phyloP scores from a whole-genome alignment of 129 eudicot species.

The Escallonia herrerae region DNA sequence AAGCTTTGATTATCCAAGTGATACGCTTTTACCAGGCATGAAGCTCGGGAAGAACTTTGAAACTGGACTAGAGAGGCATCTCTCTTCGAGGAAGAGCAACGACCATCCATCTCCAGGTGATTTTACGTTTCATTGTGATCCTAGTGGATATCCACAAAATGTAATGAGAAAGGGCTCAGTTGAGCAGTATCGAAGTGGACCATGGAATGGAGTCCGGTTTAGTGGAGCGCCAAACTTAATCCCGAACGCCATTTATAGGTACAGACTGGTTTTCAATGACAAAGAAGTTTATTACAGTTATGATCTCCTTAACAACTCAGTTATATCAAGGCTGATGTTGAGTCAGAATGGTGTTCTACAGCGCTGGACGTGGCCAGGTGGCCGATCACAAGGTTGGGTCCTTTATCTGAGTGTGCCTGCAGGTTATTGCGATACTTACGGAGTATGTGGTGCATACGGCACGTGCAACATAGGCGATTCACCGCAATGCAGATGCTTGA shows the following conservation, averaged over 20 bases:
- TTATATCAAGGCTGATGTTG: conserved; percentile 12
- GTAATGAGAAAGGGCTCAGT: conserved; percentile 13
- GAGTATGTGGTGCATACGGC: conserved; percentile 41
- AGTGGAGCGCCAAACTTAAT: conserved; percentile 17
- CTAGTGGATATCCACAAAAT: conserved; percentile 24
- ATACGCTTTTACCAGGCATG: conserved; percentile 36
- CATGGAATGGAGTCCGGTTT: conserved; percentile 30
- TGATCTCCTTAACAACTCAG: conserved; percentile 6
- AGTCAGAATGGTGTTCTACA: conserved; percentile 19
- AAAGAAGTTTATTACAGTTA: conserved; percentile 21
- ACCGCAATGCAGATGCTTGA: conserved; percentile 41
- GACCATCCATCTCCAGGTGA: conserved; percentile 36
- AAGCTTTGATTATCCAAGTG: conserved; percentile 45
- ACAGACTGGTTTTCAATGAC: conserved; percentile 7
- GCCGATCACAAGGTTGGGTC: conserved; percentile 27
- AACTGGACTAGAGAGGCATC: conserved; percentile 15
- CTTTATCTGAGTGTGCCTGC: conserved; percentile 16
- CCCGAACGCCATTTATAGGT: conserved; percentile 1
- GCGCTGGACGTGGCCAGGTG: conserved; percentile 20
- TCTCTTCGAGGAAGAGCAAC: conserved; percentile 31
- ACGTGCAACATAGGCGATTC: conserved; percentile 28
- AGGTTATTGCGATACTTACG: conserved; percentile 40
- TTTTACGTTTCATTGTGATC: conserved; percentile 19
- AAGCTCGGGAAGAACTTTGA: conserved; percentile 20
- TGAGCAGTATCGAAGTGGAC: conserved; percentile 18